Base-by-base conservation (phyloP, 2,329 filamentous ascomycete species). In the Ceratocystis ficicola region DNA sequence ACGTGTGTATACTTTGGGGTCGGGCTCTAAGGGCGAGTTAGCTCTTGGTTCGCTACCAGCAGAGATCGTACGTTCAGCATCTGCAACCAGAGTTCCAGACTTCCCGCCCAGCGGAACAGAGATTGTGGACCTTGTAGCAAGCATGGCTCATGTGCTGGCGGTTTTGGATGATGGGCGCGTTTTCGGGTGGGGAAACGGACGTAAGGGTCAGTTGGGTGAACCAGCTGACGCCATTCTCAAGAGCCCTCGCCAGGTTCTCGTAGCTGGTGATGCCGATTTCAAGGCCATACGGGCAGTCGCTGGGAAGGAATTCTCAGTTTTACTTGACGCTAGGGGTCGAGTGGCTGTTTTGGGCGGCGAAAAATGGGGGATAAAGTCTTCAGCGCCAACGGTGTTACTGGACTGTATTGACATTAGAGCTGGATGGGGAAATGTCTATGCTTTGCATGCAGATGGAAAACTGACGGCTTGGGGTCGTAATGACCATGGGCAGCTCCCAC, bases 111-210 rank as follows among this genome's bases (percentile, higher is more conserved):
- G 69, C 0, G 82, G 76, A 0, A 80, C 80, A 0, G 75, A 78
- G n/a, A 74, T 95, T 3, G 75, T 83, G 1, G 82, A 87, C 67
- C 72, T 96, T 30, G 78, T 86, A 1, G 87, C 89, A 10, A 85
- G 88, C 41, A 88, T 95, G 79, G 85, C 84, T 25, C 94, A 99
- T 72, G 84, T 85, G 0, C 82, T 95, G 17, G 84, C 78, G 1
- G 82, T 96, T 0, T 75, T 95, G 2, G 82, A 81, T 55, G 87
- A 88, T 72, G 93, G 92, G 0, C 81, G 88, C 17, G 86, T 86
- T 1, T 95, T 88, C 73, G 92, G 90, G 1, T 97, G 93, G 93
- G 94, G 94, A 0, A 89, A 85, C 71, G 87, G 88, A 15, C 83
- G 90, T 28, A 94, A 96, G 72, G 89, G 89, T 0, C 93, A 99